Percentiles rank a stretch among this genome's conserved stretches.
phyloP scores from a whole-genome alignment of 352 stramenopile genomes.

The Phytophthora citrophthora region DNA sequence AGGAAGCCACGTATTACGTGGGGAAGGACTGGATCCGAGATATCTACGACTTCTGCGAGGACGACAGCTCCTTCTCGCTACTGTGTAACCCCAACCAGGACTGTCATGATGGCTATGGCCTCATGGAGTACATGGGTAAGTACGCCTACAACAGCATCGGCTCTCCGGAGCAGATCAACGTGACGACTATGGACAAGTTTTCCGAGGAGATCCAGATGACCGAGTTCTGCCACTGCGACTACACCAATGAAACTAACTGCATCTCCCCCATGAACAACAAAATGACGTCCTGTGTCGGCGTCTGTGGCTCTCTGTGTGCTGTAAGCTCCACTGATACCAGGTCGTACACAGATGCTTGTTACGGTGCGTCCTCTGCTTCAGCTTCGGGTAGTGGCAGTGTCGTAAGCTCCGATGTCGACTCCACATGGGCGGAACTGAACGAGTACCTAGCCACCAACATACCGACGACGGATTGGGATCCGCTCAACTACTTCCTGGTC shows the following conservation, averaged over 20 bases:
- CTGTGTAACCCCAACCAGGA: conserved; percentile 63
- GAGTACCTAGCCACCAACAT: conserved; percentile 47
- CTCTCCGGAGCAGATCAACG: conserved; percentile 68
- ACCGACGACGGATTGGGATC: conserved; percentile 37
- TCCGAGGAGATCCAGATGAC: conserved; percentile 28
- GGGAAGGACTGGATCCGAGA: conserved; percentile 68
- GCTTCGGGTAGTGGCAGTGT: conserved; percentile 17
- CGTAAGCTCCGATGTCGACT: conserved; percentile 11
- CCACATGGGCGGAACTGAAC: conserved; percentile 48
- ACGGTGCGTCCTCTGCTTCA: conserved; percentile 25
- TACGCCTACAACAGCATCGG: conserved; percentile 69
- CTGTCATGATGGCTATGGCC: conserved; percentile 58
- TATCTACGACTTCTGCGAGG: conserved; percentile 69
- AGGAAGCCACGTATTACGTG: conserved; percentile 68
- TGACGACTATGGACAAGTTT: conserved; percentile 52
- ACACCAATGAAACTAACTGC: conserved; percentile 46
- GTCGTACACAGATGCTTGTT: conserved; percentile 49
- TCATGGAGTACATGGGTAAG: conserved; percentile 67
- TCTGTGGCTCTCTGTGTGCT: conserved; percentile 58
- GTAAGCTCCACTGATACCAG: conserved; percentile 40
- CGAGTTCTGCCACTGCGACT: conserved; percentile 51
- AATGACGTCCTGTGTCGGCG: conserved; percentile 56
- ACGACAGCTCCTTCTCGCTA: conserved; percentile 60
- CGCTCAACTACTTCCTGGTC: conserved; percentile 62
- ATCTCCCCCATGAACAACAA: conserved; percentile 53